Percentiles rank a stretch among this genome's conserved stretches.
phyloP scores from a whole-genome alignment of 768 basidiomycete genomes.

The Hericium erinaceus region DNA sequence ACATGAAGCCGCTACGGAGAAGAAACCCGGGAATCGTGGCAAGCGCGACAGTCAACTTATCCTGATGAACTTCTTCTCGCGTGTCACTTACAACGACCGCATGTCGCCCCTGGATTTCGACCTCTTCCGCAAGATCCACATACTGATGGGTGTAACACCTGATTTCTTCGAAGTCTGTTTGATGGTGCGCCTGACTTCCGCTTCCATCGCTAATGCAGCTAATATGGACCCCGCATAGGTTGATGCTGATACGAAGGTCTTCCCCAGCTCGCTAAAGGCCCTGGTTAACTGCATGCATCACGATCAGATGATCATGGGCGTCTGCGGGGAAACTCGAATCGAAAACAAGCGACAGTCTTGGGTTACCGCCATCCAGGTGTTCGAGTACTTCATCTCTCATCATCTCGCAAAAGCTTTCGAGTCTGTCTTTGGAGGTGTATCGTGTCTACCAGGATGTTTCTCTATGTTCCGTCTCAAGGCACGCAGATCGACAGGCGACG shows the following conservation, averaged over 20 bases:
- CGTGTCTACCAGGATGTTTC: conserved; percentile 98
- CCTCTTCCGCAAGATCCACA: conserved; percentile 92
- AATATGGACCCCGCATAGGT: conserved; percentile 39
- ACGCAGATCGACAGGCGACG: conserved; percentile 76
- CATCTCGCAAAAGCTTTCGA: conserved; percentile 98
- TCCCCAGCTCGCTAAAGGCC: conserved; percentile 79
- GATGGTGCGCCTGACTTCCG: conserved; percentile 57
- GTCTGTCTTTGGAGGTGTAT: conserved; percentile 98
- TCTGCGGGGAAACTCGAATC: conserved; percentile 97
- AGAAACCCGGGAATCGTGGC: conserved; percentile 96
- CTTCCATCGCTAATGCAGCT: background rate
- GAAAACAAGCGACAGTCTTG: conserved; percentile 97
- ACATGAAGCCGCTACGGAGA: conserved; percentile 67
- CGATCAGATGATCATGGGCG: conserved; percentile 98
- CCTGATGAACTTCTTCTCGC: conserved; percentile 99
- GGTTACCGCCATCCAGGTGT: conserved; percentile 98
- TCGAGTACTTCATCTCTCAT: conserved; percentile 98
- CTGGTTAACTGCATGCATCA: conserved; percentile 99
- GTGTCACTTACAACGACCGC: conserved; percentile 98
- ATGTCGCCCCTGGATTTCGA: conserved; percentile 98
- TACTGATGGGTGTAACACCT: conserved; percentile 97
- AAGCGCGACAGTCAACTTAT: conserved; percentile 98
- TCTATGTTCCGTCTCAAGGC: conserved; percentile 99
- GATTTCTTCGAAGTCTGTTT: conserved; percentile 96
- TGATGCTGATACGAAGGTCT: conserved; percentile 96